Percentiles rank a stretch among this genome's conserved stretches.
phyloP scores from a whole-genome alignment of 148 eudicot species.

The Dysphania ambrosioides region DNA sequence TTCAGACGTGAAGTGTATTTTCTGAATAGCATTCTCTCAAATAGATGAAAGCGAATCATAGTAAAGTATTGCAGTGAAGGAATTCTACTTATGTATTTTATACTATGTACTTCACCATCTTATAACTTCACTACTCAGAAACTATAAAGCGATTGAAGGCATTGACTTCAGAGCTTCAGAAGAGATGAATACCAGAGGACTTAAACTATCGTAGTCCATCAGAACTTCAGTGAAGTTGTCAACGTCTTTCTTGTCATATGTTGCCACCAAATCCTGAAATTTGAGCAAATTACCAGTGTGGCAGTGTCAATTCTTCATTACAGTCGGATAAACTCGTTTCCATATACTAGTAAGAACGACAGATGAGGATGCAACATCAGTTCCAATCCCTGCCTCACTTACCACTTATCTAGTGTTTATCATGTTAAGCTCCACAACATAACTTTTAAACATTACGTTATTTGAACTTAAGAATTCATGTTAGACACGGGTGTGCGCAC shows the following conservation, averaged over 20 bases:
- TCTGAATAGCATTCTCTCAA: not conserved
- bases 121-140: not conserved
- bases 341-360: not conserved
- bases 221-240: constrained; percentile 37
- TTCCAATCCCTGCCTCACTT: not conserved
- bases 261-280: constrained; percentile 35
- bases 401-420: not conserved
- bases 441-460: too few relatives aligned
- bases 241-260: constrained; percentile 30
- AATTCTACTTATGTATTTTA: too few relatives aligned
- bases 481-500: not conserved
- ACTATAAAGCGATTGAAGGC: not conserved
- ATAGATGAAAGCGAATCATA: not conserved
- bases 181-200: constrained; percentile 34
- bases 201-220: constrained; percentile 44
- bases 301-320: too few relatives aligned
- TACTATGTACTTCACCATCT: too few relatives aligned
- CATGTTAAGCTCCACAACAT: not conserved
- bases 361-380: not conserved
- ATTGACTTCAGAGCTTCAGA: not conserved
- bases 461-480: not conserved
- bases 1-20: not conserved
- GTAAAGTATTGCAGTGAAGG: too few relatives aligned
- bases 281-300: not conserved
- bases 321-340: not conserved